These are phyloP conservation scores for Rachicladosporium sp. DNA, from an alignment of 2,329 filamentous ascomycete species.

Conservation along the genomic window DNA sequence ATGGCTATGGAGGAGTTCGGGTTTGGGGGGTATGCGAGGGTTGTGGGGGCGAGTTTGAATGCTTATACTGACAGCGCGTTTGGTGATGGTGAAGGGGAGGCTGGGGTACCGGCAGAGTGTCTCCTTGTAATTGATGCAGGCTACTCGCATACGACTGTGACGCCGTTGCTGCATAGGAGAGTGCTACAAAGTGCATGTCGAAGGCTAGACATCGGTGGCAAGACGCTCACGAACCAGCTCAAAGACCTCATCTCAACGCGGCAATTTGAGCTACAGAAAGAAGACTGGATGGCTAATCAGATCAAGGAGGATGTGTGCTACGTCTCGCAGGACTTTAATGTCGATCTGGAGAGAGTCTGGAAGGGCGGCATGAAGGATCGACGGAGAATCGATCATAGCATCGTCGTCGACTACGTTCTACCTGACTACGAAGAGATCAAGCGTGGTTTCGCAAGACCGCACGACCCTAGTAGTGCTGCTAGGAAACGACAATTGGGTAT, in stretches of 20 bases:
- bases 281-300: constrained; percentile 85
- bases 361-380: constrained; percentile 56
- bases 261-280: constrained; percentile 91
- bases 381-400: constrained; percentile 33
- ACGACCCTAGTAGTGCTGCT: constrained; percentile 55
- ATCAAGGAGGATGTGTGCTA: constrained; percentile 89
- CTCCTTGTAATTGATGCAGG: constrained; percentile 83
- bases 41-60: constrained; percentile 60
- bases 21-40: constrained; percentile 74
- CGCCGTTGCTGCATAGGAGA: constrained; percentile 68
- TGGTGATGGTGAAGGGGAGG: background rate
- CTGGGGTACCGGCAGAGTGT: constrained; percentile 53
- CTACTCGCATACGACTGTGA: constrained; percentile 85
- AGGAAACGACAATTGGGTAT: constrained; percentile 37
- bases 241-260: constrained; percentile 80
- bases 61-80: constrained; percentile 28
- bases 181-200: constrained; percentile 72
- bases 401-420: constrained; percentile 83
- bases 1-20: constrained; percentile 96
- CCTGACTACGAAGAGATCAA: constrained; percentile 59
- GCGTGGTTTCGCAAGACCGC: constrained; percentile 62
- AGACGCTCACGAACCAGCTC: constrained; percentile 83
- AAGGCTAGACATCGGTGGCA: constrained; percentile 81
- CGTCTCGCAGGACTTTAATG: constrained; percentile 48
- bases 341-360: constrained; percentile 73